A percentile compares a stretch with the other conserved stretches of the same genome.
phyloP scores from a whole-genome alignment of 2,329 filamentous ascomycete species.

The Monosporascus sp. region DNA sequence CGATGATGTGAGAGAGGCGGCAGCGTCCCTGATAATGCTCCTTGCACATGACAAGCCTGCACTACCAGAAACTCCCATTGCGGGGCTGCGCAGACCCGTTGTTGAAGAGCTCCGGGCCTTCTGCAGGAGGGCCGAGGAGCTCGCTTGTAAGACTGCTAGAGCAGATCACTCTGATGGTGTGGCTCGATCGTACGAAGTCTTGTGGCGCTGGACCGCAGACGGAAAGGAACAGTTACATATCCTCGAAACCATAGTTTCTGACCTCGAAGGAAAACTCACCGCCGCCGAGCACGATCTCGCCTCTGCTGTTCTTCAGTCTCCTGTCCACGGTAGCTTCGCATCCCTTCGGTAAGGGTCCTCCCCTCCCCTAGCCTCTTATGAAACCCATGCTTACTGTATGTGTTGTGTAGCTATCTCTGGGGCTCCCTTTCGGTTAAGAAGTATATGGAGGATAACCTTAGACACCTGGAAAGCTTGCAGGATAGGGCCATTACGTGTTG shows the following conservation, averaged over 20 bases:
- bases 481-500: slow-evolving; percentile 55
- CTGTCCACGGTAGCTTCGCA: slow-evolving; percentile 66
- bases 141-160: slow-evolving; percentile 66
- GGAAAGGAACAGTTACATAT: slow-evolving; percentile 42
- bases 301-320: slow-evolving; percentile 58
- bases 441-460: slow-evolving; percentile 32
- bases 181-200: slow-evolving; percentile 67
- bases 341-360: slow-evolving; percentile 49
- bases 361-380: not conserved
- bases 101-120: slow-evolving; percentile 39
- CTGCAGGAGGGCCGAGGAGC: slow-evolving; percentile 45
- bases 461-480: slow-evolving; percentile 38
- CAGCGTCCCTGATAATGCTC: slow-evolving; percentile 46
- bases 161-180: slow-evolving; percentile 92
- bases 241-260: slow-evolving; percentile 51
- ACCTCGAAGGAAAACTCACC: slow-evolving; percentile 59
- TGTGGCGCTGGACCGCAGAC: slow-evolving; percentile 52
- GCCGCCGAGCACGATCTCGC: slow-evolving; percentile 61
- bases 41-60: slow-evolving; percentile 34
- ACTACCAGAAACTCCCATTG: slow-evolving; percentile 7
- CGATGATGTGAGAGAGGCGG: slow-evolving; percentile 73
- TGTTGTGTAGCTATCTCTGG: slow-evolving; percentile 43
- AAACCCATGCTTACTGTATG: slow-evolving; percentile 5
- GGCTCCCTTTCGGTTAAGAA: slow-evolving; percentile 39
- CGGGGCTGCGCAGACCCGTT: slow-evolving; percentile 10